These are phyloP conservation scores for Malassezia restricta DNA, from an alignment of 1,284 basidiomycete species.

Conservation along the genomic window DNA sequence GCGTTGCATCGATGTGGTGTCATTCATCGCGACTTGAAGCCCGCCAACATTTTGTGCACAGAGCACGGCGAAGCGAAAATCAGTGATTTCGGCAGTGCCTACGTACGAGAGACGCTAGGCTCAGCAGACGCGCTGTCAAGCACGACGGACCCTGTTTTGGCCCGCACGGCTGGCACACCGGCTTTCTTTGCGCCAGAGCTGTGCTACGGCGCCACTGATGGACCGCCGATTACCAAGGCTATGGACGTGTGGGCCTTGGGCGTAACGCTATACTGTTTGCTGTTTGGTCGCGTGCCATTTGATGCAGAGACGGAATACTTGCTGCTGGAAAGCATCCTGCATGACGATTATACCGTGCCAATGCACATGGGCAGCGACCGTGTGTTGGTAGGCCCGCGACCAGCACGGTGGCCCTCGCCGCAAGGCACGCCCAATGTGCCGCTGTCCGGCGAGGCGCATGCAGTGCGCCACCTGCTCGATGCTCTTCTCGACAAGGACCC, in stretches of 20 bases:
- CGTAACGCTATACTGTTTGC: conserved; percentile 87
- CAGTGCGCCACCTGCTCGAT: conserved; percentile 60
- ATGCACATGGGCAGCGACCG: conserved; percentile 63
- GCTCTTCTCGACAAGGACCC: conserved; percentile 73
- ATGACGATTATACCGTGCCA: conserved; percentile 62
- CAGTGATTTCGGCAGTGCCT: conserved; percentile 79
- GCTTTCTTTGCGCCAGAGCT: conserved; percentile 97
- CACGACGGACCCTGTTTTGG: conserved; percentile 53
- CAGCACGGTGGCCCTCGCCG: conserved; percentile 26
- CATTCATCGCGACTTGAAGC: conserved; percentile 98
- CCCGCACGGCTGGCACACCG: conserved; percentile 88
- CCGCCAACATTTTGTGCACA: conserved; percentile 86
- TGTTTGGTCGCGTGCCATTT: conserved; percentile 74
- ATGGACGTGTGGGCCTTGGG: conserved; percentile 99
- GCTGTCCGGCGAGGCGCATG: conserved; percentile 26
- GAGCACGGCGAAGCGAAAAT: conserved; percentile 67
- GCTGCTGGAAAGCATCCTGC: conserved; percentile 72
- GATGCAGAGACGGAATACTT: conserved; percentile 59
- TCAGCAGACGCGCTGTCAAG: conserved; percentile 8
- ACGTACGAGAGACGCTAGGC: conserved; percentile 48
- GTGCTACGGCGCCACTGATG: conserved; percentile 50
- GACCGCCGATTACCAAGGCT: conserved; percentile 63
- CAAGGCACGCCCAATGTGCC: conserved; percentile 12
- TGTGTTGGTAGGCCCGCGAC: conserved; percentile 43
- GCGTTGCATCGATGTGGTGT: conserved; percentile 94